Evolutionary conservation across 2,329 filamentous ascomycete genomes (phyloP).

Genomic region (Madurella fahalii): DNA sequence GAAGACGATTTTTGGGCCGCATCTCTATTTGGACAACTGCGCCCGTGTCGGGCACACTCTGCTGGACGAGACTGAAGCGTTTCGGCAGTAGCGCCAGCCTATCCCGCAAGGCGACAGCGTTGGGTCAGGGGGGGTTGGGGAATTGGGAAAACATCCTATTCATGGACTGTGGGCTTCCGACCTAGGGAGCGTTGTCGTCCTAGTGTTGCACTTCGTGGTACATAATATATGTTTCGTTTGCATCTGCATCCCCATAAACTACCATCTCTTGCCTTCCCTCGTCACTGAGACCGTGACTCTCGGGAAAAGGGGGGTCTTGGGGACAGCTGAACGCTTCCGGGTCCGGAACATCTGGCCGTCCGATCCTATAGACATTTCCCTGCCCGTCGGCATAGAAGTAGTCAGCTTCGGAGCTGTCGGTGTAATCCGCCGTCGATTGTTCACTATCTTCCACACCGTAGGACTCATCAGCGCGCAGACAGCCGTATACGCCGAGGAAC

Average conservation of each 20-base stretch:
- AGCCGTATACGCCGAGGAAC: background rate
- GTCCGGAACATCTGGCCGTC: conserved; percentile 1
- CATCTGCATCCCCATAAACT: background rate
- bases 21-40: background rate
- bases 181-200: background rate
- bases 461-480: background rate
- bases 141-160: background rate
- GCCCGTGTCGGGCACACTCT: background rate
- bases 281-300: background rate
- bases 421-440: background rate
- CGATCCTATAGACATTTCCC: conserved; percentile 20
- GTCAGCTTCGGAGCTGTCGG: conserved; percentile 17
- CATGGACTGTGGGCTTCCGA: background rate
- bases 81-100: background rate
- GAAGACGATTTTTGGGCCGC: background rate
- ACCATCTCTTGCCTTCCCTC: background rate
- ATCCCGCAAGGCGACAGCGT: too few species aligned
- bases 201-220: conserved; percentile 14
- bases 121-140: background rate
- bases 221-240: conserved; percentile 20
- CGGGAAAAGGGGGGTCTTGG: background rate
- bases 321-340: background rate
- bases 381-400: conserved; percentile 24
- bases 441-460: background rate
- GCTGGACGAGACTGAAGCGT: background rate